phyloP scores from a whole-genome alignment of 352 stramenopile species.

The Phytopythium vexans region DNA sequence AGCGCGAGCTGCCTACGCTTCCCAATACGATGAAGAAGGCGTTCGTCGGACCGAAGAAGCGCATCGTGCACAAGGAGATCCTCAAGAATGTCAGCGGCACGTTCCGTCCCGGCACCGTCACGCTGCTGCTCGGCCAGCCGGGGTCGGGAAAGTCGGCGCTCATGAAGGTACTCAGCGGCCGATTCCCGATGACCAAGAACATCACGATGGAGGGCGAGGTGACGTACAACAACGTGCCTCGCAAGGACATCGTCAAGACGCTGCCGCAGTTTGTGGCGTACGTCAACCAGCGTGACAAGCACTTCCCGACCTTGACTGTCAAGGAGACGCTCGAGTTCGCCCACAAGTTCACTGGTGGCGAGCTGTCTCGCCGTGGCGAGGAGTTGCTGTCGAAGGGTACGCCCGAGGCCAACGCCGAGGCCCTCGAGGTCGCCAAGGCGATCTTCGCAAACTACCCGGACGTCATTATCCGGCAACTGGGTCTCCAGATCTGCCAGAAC shows the following conservation, averaged over 20 bases:
- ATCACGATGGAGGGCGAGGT: constrained; percentile 31
- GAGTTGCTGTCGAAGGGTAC: constrained; percentile 19
- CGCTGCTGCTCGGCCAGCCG: constrained; percentile 29
- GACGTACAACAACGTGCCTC: constrained; percentile 33
- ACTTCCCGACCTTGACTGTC: constrained; percentile 46
- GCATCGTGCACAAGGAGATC: constrained; percentile 26
- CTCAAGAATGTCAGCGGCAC: constrained; percentile 29
- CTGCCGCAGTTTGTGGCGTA: constrained; percentile 48
- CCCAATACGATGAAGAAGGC: constrained; percentile 30
- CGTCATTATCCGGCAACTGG: constrained; percentile 34
- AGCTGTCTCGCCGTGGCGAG: constrained; percentile 15
- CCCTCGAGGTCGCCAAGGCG: constrained; percentile 12
- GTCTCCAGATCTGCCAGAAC: too few species aligned
- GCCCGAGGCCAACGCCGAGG: constrained; percentile 24
- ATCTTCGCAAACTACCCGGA: constrained; percentile 36
- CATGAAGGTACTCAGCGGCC: constrained; percentile 38
- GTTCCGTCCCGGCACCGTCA: constrained; percentile 31
- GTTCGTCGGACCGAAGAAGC: constrained; percentile 22
- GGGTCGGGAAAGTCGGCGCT: constrained; percentile 36
- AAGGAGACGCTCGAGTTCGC: constrained; percentile 54
- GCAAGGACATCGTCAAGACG: constrained; percentile 19
- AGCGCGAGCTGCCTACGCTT: constrained; percentile 24
- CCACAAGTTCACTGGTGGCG: constrained; percentile 24
- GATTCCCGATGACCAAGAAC: constrained; percentile 31
- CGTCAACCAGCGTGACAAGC: constrained; percentile 43